Percentiles rank a stretch among this genome's conserved stretches.
These are phyloP conservation scores for Mortierella antarctica DNA, from an alignment of 192 early-diverging fungal genomes.

Conservation along the genomic window DNA sequence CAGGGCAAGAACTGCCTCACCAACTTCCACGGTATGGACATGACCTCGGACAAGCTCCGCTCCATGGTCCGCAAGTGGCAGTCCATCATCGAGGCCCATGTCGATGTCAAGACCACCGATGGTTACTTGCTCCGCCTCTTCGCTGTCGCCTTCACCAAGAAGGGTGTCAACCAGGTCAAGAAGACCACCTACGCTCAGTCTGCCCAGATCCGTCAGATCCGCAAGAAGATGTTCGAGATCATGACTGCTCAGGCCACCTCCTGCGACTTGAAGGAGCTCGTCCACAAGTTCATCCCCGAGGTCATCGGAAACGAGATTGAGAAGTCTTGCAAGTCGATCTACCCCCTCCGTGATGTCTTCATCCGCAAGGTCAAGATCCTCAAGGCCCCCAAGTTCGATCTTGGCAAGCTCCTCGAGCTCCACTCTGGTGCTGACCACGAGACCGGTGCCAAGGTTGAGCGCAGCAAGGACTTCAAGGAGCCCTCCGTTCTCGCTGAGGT, in stretches of 20 bases:
- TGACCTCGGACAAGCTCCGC: conserved; percentile 99
- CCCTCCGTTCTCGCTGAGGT: conserved; percentile 68
- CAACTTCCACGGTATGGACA: conserved; percentile 99
- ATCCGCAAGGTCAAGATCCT: conserved; percentile 99
- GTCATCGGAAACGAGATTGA: conserved; percentile 97
- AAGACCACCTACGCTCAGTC: conserved; percentile 98
- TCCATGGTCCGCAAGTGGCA: conserved; percentile 99
- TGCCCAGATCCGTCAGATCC: conserved; percentile 97
- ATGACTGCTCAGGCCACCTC: conserved; percentile 85
- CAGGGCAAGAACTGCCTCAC: conserved; percentile 99
- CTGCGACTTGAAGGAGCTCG: conserved; percentile 95
- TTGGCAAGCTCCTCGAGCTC: conserved; percentile 96
- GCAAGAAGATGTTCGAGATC: conserved; percentile 99
- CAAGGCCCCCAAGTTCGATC: conserved; percentile 96
- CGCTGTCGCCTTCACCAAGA: conserved; percentile 96
- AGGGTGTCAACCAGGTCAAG: conserved; percentile 92
- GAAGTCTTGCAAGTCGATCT: conserved; percentile 97
- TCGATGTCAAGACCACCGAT: conserved; percentile 99
- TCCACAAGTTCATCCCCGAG: conserved; percentile 97
- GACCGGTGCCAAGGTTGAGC: conserved; percentile 85
- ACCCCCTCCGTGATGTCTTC: conserved; percentile 97
- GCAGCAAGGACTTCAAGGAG: conserved; percentile 86
- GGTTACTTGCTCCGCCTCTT: conserved; percentile 99
- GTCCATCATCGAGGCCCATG: conserved; percentile 94
- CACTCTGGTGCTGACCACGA: conserved; percentile 84